These are phyloP conservation scores for Metschnikowia reukaufii DNA, from an alignment of 805 yeast genomes.

Conservation along the genomic window DNA sequence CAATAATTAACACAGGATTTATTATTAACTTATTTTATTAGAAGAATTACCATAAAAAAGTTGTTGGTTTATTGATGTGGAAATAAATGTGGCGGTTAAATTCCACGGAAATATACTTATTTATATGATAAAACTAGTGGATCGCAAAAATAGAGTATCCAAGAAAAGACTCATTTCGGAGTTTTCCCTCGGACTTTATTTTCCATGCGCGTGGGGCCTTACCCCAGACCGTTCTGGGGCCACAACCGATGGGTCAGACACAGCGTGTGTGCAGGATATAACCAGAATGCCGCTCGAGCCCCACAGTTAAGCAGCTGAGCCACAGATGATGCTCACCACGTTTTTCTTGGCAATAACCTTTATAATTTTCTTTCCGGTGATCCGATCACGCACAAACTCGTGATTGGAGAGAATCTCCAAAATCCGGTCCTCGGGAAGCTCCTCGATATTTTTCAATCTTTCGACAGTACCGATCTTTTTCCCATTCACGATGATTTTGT, in stretches of 20 bases:
- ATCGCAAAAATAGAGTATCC: neutral
- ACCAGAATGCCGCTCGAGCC: conserved; percentile 7
- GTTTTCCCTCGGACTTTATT: conserved; percentile 7
- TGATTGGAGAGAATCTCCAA: conserved; percentile 45
- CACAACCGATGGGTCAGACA: neutral
- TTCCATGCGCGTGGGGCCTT: conserved; percentile 4
- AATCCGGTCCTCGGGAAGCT: conserved; percentile 34
- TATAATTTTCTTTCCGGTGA: conserved; percentile 43
- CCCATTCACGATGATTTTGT: conserved; percentile 73
- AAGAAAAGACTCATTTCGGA: neutral
- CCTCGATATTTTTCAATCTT: conserved; percentile 41
- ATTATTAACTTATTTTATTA: no score
- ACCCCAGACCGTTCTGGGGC: neutral
- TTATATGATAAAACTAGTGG: no score
- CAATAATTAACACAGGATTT: neutral
- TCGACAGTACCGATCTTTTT: conserved; percentile 53
- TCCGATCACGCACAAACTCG: conserved; percentile 31
- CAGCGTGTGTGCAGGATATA: conserved; percentile 1
- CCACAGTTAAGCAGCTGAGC: conserved; percentile 11
- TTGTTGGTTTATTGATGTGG: neutral
- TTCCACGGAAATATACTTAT: no score
- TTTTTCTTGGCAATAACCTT: conserved; percentile 57
- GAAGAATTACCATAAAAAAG: neutral
- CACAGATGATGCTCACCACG: conserved; percentile 42
- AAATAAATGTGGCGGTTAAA: neutral